phyloP scores from a whole-genome alignment of 495 filamentous ascomycete species.

The Neurospora sp. region DNA sequence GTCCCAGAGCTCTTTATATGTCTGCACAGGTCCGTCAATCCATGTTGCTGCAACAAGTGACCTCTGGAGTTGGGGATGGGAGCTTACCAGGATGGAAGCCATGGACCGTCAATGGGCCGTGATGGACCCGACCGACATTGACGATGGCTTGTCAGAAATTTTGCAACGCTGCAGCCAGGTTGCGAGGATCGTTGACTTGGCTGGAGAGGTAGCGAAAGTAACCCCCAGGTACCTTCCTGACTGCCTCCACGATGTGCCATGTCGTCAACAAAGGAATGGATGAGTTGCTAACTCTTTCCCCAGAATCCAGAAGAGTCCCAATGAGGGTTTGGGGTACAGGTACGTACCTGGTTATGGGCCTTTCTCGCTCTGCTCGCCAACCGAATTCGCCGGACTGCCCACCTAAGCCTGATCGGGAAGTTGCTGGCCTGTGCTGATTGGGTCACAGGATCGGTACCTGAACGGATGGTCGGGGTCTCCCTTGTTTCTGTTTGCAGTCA shows the following conservation, averaged over 20 bases:
- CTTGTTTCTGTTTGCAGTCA: constrained; percentile 4
- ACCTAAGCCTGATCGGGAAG: constrained; percentile 21
- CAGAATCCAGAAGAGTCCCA: background rate
- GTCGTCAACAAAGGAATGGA: background rate
- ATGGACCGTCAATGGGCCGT: background rate
- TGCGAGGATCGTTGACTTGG: background rate
- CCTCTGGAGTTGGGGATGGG: background rate
- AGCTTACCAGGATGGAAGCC: background rate
- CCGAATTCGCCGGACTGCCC: background rate
- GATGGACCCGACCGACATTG: background rate
- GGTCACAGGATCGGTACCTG: constrained; percentile 26
- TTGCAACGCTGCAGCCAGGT: background rate
- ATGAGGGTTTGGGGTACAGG: background rate
- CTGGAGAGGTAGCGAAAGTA: background rate
- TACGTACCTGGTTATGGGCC: background rate
- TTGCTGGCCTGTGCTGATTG: constrained; percentile 19
- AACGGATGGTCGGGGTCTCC: constrained; percentile 9
- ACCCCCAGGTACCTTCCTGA: background rate
- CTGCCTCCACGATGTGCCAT: background rate
- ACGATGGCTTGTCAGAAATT: background rate
- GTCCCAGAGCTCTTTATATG: background rate
- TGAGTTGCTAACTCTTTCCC: background rate
- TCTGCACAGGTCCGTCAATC: background rate
- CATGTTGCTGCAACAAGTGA: background rate
- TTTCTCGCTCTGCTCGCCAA: background rate